Conservation (phyloP, 345 rosid species). For the Chamaenerion angustifolium region DNA sequence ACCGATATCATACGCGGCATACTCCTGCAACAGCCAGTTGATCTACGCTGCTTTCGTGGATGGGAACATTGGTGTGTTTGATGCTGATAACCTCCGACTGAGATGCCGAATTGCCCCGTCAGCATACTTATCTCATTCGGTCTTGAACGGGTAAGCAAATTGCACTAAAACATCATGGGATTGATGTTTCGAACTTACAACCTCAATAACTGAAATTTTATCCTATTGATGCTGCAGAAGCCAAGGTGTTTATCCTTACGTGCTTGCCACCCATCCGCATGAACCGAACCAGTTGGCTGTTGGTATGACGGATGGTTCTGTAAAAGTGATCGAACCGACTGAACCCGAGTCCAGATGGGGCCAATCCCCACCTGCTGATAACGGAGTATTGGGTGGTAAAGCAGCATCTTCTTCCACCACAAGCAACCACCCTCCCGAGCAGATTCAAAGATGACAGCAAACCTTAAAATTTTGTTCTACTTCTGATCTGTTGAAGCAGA, state of each 20-base stretch:
- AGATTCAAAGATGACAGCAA: conserved; percentile 39
- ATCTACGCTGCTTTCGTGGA: conserved; percentile 59
- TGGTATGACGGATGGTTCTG: conserved; percentile 55
- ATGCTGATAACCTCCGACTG: conserved; percentile 51
- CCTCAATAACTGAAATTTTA: neutral
- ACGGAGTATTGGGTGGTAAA: conserved; percentile 44
- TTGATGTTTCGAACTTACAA: neutral
- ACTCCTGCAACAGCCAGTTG: conserved; percentile 71
- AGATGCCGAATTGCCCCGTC: conserved; percentile 66
- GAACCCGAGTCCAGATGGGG: conserved; percentile 81
- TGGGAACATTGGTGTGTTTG: conserved; percentile 63
- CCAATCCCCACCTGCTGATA: conserved; percentile 36
- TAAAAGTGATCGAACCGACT: conserved; percentile 58
- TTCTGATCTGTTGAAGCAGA: too few relatives aligned
- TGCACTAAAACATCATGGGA: neutral
- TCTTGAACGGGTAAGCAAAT: conserved; percentile 35
- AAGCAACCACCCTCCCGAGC: conserved; percentile 69
- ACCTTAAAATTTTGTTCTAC: too few relatives aligned
- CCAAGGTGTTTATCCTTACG: conserved; percentile 52
- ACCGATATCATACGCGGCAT: conserved; percentile 59
- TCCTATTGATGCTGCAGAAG: conserved; percentile 19
- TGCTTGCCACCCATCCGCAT: conserved; percentile 63
- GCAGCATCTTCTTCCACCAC: conserved; percentile 66
- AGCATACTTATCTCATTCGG: conserved; percentile 38
- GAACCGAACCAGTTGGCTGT: conserved; percentile 68